Evolutionary conservation across 2,329 filamentous ascomycete species (phyloP), one percentile per base, ranked within the genome.

Genomic region (Aspergillus nomiae): DNA sequence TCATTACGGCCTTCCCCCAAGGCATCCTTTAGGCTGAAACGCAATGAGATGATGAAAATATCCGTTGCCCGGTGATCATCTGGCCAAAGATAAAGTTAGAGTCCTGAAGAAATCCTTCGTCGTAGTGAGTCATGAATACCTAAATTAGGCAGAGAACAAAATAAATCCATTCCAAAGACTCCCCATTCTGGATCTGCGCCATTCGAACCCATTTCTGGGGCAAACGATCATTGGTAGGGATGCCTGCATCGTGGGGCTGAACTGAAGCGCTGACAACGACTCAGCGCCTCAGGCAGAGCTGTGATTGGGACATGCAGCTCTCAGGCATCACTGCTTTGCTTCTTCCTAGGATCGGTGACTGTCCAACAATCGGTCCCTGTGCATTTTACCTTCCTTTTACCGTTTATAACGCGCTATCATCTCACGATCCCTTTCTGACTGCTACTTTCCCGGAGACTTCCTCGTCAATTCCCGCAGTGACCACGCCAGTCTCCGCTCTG

Each of bases 201-300:
- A 41, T 43, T 26, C 11, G 8, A 16, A 41, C 19, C 12, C 9
- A 41, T 19, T 41, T 8, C 28, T 21, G 46, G 24, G 24, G 14
- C 9, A 5, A 51, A n/a, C 48, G 12, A 28, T 55, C 32, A 55
- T 55, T 55, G 51, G 51, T 38, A 55, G 51, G 32, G 24, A 36
- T 38, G 32, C 21, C 36, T 36, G 51, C 51, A 19, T 38, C 51
- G 51, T 55, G 51, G 51, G 51, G 51, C 51, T 55, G 51, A 55
- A 24, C n/a, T 4, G 21, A 55, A 55, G 51, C 51, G 51, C 58
- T 36, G 26, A 60, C 28, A 32, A n/a, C 28, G 7, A 32, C 34
- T 41, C 34, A 24, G 34, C 45, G 50, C n/a, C 48, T 43, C 43
- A 54, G 48, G 45, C 58, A 21, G 48, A 55, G 48, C 9, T 9